Evolutionary conservation across 2,329 filamentous ascomycete genomes (phyloP), one percentile per base, ranked within the genome.

Genomic region (Botrytis fragariae): DNA sequence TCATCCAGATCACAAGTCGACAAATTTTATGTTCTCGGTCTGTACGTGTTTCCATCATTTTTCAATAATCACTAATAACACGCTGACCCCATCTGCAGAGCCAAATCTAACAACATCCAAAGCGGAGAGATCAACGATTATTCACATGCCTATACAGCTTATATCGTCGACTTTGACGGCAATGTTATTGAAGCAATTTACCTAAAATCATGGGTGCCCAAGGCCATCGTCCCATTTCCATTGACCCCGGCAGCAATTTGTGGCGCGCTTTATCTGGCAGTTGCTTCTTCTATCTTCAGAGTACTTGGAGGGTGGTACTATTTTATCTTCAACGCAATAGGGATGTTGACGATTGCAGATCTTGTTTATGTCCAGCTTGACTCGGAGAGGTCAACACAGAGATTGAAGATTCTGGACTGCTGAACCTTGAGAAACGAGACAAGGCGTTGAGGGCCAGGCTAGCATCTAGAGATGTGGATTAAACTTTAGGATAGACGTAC

Each of bases 141-240:
- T 10, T 4, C 25, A 39, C 37, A 39, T 39, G 45, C 63, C 22
- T 54, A 29, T 35, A 39, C 18, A 32, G 65, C 35, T 20, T 68
- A 48, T 37, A 54, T 68, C 10, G 29, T 37, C 10, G 45, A 54
- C 35, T 29, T 32, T 20, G 64, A 68, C 25, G 35, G 22, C 35
- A 68, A 68, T 29, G n/a, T 57, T 16, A 68, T 68, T 57, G 48
- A 57, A 20, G 35, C 65, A 9, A 68, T 68, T 57, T 57, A 57
- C 18, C 10, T 42, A 1, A 68, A 32, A 29, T 57, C 35, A 57
- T 57, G 10, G 25, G 20, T 37, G 48, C 25, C 20, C 35, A 57
- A 57, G 16, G 2, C 42, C 25, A 29, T 42, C 18, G 25, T 32
- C 16, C 65, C 35, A 14, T 6, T 18, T 29, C 25, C 35, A n/a